Percentiles rank a stretch among this genome's conserved stretches.
These are phyloP conservation scores for Phaeodactylum tricornutum DNA, from an alignment of 108 stramenopile species.

Conservation along the genomic window DNA sequence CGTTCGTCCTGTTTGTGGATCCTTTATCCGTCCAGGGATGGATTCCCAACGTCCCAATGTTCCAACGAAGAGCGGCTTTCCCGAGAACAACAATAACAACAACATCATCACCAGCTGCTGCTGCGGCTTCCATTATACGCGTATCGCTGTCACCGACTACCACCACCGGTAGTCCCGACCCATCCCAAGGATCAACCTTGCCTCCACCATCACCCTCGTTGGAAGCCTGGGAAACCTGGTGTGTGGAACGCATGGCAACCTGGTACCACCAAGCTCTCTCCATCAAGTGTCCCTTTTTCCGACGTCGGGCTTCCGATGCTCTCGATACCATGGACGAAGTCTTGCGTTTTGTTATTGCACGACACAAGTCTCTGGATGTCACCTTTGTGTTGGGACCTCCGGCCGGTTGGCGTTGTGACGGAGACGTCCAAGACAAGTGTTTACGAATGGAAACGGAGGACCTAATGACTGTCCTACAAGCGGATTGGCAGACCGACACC, in stretches of 20 bases:
- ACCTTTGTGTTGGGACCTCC: constrained; percentile 29
- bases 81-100: too few species aligned
- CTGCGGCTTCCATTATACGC: too few species aligned
- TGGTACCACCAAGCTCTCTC: constrained; percentile 38
- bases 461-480: constrained; percentile 7
- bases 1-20: too few species aligned
- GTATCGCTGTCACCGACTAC: too few species aligned
- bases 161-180: too few species aligned
- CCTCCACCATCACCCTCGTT: too few species aligned
- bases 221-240: constrained; percentile 12
- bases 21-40: too few species aligned
- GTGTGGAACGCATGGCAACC: constrained; percentile 17
- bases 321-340: constrained; percentile 52
- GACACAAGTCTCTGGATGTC: constrained; percentile 53
- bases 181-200: too few species aligned
- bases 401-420: constrained; percentile 13
- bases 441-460: constrained; percentile 3
- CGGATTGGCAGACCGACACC: constrained; percentile 28
- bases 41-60: too few species aligned
- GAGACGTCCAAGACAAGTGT: neutral
- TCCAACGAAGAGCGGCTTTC: too few species aligned
- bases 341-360: constrained; percentile 49
- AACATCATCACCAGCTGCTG: too few species aligned
- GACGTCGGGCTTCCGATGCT: constrained; percentile 55
- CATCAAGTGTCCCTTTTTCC: constrained; percentile 76